Conservation (phyloP, 495 filamentous ascomycete genomes). For the Penicillium riverlandense region DNA sequence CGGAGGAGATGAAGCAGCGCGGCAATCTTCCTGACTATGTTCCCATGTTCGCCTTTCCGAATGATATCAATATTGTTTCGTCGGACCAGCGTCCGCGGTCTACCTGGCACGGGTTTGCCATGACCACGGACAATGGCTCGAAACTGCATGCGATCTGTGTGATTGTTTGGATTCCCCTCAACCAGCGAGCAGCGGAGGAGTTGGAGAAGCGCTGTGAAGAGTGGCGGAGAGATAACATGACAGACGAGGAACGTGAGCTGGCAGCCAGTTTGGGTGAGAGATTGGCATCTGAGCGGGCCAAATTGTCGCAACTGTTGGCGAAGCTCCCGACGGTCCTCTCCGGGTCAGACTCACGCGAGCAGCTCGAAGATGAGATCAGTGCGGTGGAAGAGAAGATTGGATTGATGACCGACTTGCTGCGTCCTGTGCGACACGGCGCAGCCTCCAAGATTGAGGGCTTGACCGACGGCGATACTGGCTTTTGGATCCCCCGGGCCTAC, state of each 20-base stretch:
- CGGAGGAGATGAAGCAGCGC: slow-evolving; percentile 74
- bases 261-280: slow-evolving; percentile 88
- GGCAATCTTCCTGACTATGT: slow-evolving; percentile 94
- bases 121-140: slow-evolving; percentile 89
- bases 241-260: slow-evolving; percentile 86
- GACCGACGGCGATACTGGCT: slow-evolving; percentile 90
- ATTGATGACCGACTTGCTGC: slow-evolving; percentile 90
- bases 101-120: slow-evolving; percentile 98
- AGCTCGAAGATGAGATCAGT: slow-evolving; percentile 88
- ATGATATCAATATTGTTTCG: slow-evolving; percentile 94
- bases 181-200: slow-evolving; percentile 71
- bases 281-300: slow-evolving; percentile 81
- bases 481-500: slow-evolving; percentile 94
- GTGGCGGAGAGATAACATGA: slow-evolving; percentile 95
- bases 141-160: slow-evolving; percentile 88
- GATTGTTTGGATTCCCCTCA: slow-evolving; percentile 87
- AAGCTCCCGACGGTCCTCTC: slow-evolving; percentile 72
- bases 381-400: slow-evolving; percentile 94
- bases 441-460: slow-evolving; percentile 96
- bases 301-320: slow-evolving; percentile 79
- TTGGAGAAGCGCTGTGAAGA: slow-evolving; percentile 87
- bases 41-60: slow-evolving; percentile 98
- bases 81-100: slow-evolving; percentile 87
- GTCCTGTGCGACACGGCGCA: slow-evolving; percentile 87
- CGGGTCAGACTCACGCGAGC: slow-evolving; percentile 72